These are phyloP conservation scores for Talaromyces sp. DNA, from an alignment of 2,329 filamentous ascomycete species.

Conservation along the genomic window DNA sequence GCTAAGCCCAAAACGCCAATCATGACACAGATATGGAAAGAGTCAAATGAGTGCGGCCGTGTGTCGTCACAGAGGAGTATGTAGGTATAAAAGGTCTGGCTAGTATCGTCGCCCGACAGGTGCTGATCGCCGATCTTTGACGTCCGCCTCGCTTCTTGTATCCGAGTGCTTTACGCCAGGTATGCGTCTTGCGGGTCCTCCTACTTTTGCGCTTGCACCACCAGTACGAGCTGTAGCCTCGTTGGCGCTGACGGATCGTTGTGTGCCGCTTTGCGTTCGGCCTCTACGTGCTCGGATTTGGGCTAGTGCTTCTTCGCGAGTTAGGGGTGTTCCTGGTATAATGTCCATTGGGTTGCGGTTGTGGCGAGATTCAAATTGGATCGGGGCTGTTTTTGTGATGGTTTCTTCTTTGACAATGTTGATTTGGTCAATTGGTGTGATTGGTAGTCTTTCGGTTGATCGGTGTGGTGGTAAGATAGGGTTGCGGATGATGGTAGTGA, in stretches of 20 bases:
- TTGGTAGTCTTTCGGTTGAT: conserved; percentile 3
- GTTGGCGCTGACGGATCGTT: conserved; percentile 42
- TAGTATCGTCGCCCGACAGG: conserved; percentile 33
- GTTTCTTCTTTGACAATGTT: conserved; percentile 23
- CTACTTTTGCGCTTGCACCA: conserved; percentile 26
- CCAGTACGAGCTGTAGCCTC: conserved; percentile 32
- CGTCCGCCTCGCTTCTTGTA: conserved; percentile 29
- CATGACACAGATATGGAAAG: neutral
- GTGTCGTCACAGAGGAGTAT: conserved; percentile 14
- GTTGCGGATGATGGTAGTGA: neutral
- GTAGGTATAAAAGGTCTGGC: neutral
- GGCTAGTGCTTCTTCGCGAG: conserved; percentile 49
- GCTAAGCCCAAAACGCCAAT: conserved; percentile 1
- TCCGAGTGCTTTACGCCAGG: conserved; percentile 35
- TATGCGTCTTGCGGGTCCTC: conserved; percentile 34
- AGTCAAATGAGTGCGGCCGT: neutral
- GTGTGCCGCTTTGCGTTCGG: conserved; percentile 43
- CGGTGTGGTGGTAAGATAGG: conserved; percentile 3
- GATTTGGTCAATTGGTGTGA: conserved; percentile 21
- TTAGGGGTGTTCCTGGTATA: conserved; percentile 45
- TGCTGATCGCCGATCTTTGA: conserved; percentile 38
- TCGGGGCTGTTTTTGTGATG: conserved; percentile 34
- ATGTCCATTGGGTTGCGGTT: conserved; percentile 27
- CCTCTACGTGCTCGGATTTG: conserved; percentile 50
- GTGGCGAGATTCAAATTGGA: conserved; percentile 30